Base-by-base conservation (phyloP, 768 basidiomycete genomes). In the Mycena crocata region DNA sequence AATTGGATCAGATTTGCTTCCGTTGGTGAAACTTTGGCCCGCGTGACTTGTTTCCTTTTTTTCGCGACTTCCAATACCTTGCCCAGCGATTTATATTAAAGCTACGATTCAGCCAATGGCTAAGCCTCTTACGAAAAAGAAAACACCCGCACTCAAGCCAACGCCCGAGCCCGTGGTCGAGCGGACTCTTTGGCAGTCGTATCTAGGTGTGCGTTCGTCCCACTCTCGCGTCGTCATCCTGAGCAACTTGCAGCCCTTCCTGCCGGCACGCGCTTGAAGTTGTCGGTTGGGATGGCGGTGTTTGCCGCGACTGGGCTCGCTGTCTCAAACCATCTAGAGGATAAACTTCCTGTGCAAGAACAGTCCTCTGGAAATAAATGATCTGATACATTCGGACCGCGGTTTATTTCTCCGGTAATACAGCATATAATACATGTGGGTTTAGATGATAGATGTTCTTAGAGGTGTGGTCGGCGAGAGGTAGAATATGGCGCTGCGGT, bases 301-400 rank as follows among this genome's bases (percentile, higher is more conserved):
- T 73, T 88, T 30, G 88, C 84, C 14, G 79, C 75, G 12, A 75
- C 75, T 24, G 89, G 89, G 21, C 70, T 89, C 30, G 69, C 80
- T 39, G 68, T 84, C 44, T 88, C 89, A 40, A 81, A 88, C 71
- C 82, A 83, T 56, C 74, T 90, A 40, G 87, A 90, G 71, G 80
- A 80, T 61, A 78, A 74, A 23, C 60, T 81, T 17, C 75, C 84
- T 59, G 49, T 74, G 37, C 48, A 67, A 8, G 57, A 57, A 50
- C 42, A 30, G 17, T 26, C 57, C 26, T 23, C 71, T 15, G 23
- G 70, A 48, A 64, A 68, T 61, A 64, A 56, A 67, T 62, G 14
- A 58, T 64, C 51, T 52, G 39, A 52, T 60, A 63, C 28, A 62
- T 39, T 35, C 28, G 34, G 51, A 23, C 56, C 57, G 56, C 57